These are phyloP conservation scores for Phoma herbarum DNA, from an alignment of 2,329 filamentous ascomycete genomes.

Conservation along the genomic window DNA sequence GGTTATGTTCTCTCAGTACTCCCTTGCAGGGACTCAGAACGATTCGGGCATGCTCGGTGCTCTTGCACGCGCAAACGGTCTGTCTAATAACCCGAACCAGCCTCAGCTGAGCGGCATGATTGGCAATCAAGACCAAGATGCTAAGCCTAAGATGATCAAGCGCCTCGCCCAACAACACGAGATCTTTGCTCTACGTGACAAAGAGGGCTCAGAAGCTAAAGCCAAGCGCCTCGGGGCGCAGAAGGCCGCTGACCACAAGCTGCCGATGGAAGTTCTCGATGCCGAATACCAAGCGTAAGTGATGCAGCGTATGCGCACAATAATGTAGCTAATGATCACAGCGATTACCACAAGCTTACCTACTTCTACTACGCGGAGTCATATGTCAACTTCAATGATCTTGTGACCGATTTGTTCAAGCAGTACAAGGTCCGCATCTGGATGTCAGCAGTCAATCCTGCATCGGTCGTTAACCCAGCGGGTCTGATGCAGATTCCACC, in stretches of 20 bases:
- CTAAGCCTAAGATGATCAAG: slow-evolving; percentile 97
- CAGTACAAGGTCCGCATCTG: slow-evolving; percentile 99
- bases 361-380: slow-evolving; percentile 99
- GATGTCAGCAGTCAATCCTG: slow-evolving; percentile 99
- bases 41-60: slow-evolving; percentile 62
- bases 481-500: slow-evolving; percentile 46
- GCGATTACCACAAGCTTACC: slow-evolving; percentile 98
- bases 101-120: slow-evolving; percentile 65
- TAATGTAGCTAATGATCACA: slow-evolving; percentile 51
- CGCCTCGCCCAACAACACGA: slow-evolving; percentile 91
- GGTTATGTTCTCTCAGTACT: slow-evolving; percentile 90
- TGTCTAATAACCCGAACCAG: slow-evolving; percentile 40
- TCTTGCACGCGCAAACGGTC: slow-evolving; percentile 46
- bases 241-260: slow-evolving; percentile 91
- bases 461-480: slow-evolving; percentile 71
- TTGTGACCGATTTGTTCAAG: slow-evolving; percentile 97
- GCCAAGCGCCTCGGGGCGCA: slow-evolving; percentile 96
- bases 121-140: slow-evolving; percentile 62
- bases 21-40: slow-evolving; percentile 42
- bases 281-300: slow-evolving; percentile 98
- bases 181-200: slow-evolving; percentile 86
- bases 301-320: background rate
- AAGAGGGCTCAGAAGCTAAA: slow-evolving; percentile 97
- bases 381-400: slow-evolving; percentile 98
- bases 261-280: slow-evolving; percentile 98